Percentiles rank a stretch among this genome's conserved stretches.
These are phyloP conservation scores for Ormosia emarginata DNA, from an alignment of 306 rosid genomes.

Conservation along the genomic window DNA sequence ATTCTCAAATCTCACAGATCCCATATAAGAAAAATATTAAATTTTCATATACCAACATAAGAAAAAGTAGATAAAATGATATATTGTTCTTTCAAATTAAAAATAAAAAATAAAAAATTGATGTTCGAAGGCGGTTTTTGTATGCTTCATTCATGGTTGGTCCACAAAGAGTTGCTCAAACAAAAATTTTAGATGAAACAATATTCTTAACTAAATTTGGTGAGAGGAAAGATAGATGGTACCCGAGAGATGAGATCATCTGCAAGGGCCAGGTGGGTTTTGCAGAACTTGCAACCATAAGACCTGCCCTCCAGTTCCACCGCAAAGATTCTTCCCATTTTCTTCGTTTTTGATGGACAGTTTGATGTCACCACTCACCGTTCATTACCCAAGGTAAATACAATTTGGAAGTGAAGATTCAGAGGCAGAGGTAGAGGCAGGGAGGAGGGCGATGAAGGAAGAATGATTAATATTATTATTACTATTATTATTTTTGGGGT, in stretches of 20 bases:
- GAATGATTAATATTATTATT: no score
- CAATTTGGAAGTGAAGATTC: background rate
- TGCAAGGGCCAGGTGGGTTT: constrained; percentile 72
- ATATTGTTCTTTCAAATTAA: background rate
- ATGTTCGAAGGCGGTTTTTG: background rate
- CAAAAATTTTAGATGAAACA: background rate
- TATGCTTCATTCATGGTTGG: background rate
- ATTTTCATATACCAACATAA: background rate
- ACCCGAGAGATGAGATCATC: constrained; percentile 83
- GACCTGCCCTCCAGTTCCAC: constrained; percentile 86
- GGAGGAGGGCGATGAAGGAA: no score
- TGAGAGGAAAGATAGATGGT: background rate
- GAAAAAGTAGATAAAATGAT: background rate
- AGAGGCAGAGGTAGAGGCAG: background rate
- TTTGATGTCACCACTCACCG: background rate
- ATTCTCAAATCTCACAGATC: background rate
- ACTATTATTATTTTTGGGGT: no score
- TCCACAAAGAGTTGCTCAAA: background rate
- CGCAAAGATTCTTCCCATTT: constrained; percentile 77
- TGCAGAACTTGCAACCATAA: constrained; percentile 88
- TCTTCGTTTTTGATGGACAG: background rate
- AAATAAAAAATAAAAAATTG: background rate
- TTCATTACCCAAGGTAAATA: background rate
- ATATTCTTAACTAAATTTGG: background rate
- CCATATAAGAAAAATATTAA: background rate